Base-by-base conservation (phyloP, 23 red algal genomes). In the Gracilariopsis chorda region DNA sequence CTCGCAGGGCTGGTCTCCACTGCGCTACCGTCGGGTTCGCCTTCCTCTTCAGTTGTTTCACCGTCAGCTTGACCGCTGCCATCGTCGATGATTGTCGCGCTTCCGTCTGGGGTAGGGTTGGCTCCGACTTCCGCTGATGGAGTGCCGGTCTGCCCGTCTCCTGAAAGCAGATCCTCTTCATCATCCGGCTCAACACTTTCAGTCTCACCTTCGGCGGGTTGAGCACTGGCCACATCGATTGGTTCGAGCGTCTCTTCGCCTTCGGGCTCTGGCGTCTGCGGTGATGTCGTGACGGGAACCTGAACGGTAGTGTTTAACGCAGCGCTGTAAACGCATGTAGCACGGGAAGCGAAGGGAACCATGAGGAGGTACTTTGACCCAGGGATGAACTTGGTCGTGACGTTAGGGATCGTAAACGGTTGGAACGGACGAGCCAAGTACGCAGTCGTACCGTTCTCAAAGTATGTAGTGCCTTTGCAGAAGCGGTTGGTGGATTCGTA, bases 301-400 rank as follows among this genome's bases (percentile, higher is more conserved):
- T 73, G 39, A 3, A 73, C 67, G 11, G 67, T 0, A 46, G 17
- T 42, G 20, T 42, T 73, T 28, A 80, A 20, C 12, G n/a, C 6
- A 25, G 48, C 52, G 16, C 45, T 53, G 20, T 80, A 80, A n/a
- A 80, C 48, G 52, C 76, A 80, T 0, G 52, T 80, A 7, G 52
- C 48, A 16, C 33, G 34, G 29, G 28, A 39, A 45, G 40, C 51
- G 9, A 39, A 48, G 16, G 76, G 76, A 49, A 80, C 48, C 48
- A 80, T 80, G 32, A 80, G 52, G 45, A 80, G 40, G 20, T 80
- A 80, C 76, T 53, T 59, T 17, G 76, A 25, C 20, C 48, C 76
- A 3, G 48, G 48, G 2, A 80, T 11, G 29, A 80, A 33, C 16
- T 51, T 19, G 13, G 76, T 57, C 34, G 33, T 58, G 30, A 80